These are phyloP conservation scores for Nidularia sp. DNA, from an alignment of 768 basidiomycete species.

Conservation along the genomic window DNA sequence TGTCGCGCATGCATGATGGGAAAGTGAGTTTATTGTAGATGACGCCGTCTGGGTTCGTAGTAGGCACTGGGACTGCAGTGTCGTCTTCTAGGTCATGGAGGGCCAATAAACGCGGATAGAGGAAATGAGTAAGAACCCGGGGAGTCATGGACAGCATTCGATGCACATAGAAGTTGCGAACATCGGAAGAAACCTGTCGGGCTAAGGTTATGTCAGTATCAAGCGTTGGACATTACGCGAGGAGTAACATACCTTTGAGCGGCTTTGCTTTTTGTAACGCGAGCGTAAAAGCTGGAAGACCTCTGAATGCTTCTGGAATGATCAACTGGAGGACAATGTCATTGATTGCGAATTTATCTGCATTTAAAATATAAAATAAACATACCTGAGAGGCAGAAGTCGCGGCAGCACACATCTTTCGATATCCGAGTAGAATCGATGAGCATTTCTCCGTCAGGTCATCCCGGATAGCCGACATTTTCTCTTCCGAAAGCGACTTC, in stretches of 20 bases:
- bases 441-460: slow-evolving; percentile 82
- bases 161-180: slow-evolving; percentile 83
- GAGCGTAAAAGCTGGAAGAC: slow-evolving; percentile 77
- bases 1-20: slow-evolving; percentile 78
- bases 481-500: slow-evolving; percentile 50
- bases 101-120: slow-evolving; percentile 88
- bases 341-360: neutral
- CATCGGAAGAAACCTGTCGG: slow-evolving; percentile 88
- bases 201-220: slow-evolving; percentile 35
- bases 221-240: neutral
- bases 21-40: slow-evolving; percentile 54
- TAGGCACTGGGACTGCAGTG: slow-evolving; percentile 61
- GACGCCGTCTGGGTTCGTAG: slow-evolving; percentile 17
- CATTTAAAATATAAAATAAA: slow-evolving; percentile 20
- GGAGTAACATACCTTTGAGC: slow-evolving; percentile 66
- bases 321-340: slow-evolving; percentile 58
- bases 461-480: slow-evolving; percentile 76
- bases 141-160: slow-evolving; percentile 68
- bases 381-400: slow-evolving; percentile 76
- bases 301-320: slow-evolving; percentile 89
- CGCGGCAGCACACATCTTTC: slow-evolving; percentile 82
- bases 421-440: slow-evolving; percentile 78
- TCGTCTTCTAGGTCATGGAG: slow-evolving; percentile 78
- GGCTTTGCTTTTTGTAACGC: slow-evolving; percentile 86
- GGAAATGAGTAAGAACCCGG: slow-evolving; percentile 64